Conservation (phyloP, 495 filamentous ascomycete species). For the Elasticomyces elasticus region DNA sequence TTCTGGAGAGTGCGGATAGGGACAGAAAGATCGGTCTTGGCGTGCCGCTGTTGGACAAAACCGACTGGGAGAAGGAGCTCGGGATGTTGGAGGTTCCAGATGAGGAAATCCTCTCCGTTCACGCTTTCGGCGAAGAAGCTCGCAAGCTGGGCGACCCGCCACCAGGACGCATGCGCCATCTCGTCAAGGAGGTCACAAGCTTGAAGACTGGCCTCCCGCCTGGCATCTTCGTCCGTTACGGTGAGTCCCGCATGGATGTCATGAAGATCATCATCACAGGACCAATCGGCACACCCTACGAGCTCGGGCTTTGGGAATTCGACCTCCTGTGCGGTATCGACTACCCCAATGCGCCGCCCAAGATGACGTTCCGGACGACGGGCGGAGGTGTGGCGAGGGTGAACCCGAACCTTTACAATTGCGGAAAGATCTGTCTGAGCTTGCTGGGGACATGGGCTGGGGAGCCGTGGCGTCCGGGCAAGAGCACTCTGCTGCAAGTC, state of each 20-base stretch:
- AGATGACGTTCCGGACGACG: conserved; percentile 43
- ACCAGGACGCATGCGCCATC: conserved; percentile 38
- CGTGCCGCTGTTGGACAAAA: conserved; percentile 8
- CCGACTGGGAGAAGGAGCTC: conserved; percentile 33
- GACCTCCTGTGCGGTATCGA: conserved; percentile 40
- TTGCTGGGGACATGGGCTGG: conserved; percentile 52
- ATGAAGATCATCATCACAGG: conserved; percentile 52
- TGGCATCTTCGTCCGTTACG: conserved; percentile 50
- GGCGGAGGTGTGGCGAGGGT: conserved; percentile 38
- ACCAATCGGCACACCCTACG: conserved; percentile 49
- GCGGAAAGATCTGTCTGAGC: conserved; percentile 51
- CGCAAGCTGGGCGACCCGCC: conserved; percentile 4
- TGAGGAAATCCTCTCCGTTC: conserved; percentile 27
- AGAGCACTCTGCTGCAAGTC: conserved; percentile 48
- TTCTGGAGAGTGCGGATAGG: background rate
- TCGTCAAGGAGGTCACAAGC: conserved; percentile 44
- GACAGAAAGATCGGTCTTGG: background rate
- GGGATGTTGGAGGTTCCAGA: conserved; percentile 34
- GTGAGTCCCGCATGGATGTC: conserved; percentile 42
- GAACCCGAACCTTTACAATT: conserved; percentile 51
- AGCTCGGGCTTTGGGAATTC: conserved; percentile 53
- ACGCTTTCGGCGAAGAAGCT: conserved; percentile 20
- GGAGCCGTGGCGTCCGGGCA: conserved; percentile 41
- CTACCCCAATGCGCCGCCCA: conserved; percentile 43
- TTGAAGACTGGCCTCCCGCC: conserved; percentile 44